phyloP scores from a whole-genome alignment of 2,329 filamentous ascomycete genomes.

The Claviceps capensis region DNA sequence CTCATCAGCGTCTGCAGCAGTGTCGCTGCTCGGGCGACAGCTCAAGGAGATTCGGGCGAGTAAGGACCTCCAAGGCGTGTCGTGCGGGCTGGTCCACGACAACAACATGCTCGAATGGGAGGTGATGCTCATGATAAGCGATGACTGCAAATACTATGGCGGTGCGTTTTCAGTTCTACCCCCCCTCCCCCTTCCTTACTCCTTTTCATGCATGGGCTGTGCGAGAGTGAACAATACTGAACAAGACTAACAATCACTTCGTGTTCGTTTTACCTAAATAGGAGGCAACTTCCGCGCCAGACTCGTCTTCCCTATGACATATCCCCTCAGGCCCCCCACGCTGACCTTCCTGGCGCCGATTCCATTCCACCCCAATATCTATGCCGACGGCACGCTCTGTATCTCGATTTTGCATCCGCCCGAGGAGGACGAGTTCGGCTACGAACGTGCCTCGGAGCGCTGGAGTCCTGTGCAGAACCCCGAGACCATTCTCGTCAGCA shows the following conservation, averaged over 20 bases:
- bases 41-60: slow-evolving; percentile 88
- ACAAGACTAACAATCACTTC: no score
- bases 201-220: no score
- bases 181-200: not conserved
- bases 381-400: slow-evolving; percentile 75
- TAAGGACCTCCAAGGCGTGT: slow-evolving; percentile 88
- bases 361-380: slow-evolving; percentile 90
- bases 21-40: slow-evolving; percentile 65
- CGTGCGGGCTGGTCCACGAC: slow-evolving; percentile 73
- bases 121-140: slow-evolving; percentile 96
- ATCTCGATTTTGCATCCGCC: slow-evolving; percentile 95
- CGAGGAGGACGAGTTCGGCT: slow-evolving; percentile 86
- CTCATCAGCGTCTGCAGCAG: slow-evolving; percentile 42
- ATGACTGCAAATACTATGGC: slow-evolving; percentile 87
- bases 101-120: slow-evolving; percentile 95
- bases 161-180: slow-evolving; percentile 37
- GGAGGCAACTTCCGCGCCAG: slow-evolving; percentile 86
- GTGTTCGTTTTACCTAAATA: slow-evolving; percentile 18
- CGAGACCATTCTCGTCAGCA: slow-evolving; percentile 83
- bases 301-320: slow-evolving; percentile 70
- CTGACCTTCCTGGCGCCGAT: slow-evolving; percentile 77
- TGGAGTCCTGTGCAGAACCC: slow-evolving; percentile 94
- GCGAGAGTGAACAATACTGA: no score
- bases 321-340: slow-evolving; percentile 77
- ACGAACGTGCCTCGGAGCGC: slow-evolving; percentile 78